Evolutionary conservation across 2,329 filamentous ascomycete species (phyloP).

Genomic region (Magnaporthales sp.): DNA sequence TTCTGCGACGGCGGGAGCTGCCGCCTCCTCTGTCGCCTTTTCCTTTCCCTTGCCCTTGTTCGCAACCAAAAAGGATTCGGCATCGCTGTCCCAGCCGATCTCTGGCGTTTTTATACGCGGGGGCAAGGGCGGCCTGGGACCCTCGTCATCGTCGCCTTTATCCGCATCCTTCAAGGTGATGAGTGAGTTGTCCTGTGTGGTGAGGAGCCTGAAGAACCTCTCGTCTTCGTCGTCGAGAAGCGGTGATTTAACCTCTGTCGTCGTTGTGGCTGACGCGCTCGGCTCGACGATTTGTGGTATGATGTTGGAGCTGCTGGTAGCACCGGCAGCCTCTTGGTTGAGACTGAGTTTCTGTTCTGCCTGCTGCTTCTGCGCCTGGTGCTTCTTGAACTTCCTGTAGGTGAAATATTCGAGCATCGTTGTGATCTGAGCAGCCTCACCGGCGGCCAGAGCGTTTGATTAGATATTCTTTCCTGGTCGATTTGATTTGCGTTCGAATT

Average conservation of each 20-base stretch:
- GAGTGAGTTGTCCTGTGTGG: constrained; percentile 21
- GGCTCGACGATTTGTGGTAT: constrained; percentile 2
- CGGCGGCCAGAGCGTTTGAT: background rate
- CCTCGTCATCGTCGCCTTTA: constrained; percentile 26
- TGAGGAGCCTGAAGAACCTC: constrained; percentile 46
- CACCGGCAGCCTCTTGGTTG: background rate
- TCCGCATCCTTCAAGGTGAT: constrained; percentile 3
- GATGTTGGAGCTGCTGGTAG: background rate
- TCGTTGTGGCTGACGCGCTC: background rate
- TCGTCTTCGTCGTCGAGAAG: constrained; percentile 50
- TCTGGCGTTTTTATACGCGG: constrained; percentile 42
- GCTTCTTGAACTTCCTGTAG: constrained; percentile 55
- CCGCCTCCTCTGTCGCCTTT: constrained; percentile 15
- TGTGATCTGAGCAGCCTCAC: constrained; percentile 6
- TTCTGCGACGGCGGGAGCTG: constrained; percentile 9
- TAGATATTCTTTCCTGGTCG: background rate
- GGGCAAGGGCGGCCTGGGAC: constrained; percentile 44
- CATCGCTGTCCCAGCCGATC: constrained; percentile 37
- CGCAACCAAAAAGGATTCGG: constrained; percentile 22
- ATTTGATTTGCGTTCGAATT: background rate
- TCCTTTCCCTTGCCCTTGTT: constrained; percentile 22
- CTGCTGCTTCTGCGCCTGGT: constrained; percentile 37
- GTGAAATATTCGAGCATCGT: constrained; percentile 56
- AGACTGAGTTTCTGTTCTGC: constrained; percentile 11
- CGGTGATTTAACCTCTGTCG: constrained; percentile 22